Evolutionary conservation across 2,329 filamentous ascomycete genomes (phyloP).

Genomic region (Juglanconis oblonga): DNA sequence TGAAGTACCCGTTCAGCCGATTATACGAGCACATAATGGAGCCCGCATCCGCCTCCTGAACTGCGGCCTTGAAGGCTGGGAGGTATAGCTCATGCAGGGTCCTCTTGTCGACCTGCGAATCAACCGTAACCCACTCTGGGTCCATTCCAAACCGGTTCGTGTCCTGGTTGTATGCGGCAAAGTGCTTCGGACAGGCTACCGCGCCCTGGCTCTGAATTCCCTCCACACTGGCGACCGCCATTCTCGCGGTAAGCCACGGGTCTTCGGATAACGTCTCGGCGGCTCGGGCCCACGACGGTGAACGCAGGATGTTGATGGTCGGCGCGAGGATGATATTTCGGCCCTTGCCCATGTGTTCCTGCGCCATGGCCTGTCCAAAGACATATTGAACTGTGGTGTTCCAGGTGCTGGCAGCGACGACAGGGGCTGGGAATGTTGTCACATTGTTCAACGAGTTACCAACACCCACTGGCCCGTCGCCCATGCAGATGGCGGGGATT

Average conservation of each 20-base stretch:
- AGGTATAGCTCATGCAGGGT: conserved; percentile 1
- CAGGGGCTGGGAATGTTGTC: conserved; percentile 13
- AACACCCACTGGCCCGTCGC: background rate
- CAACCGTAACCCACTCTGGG: background rate
- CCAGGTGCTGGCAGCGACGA: background rate
- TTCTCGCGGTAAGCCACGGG: background rate
- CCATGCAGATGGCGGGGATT: conserved; percentile 4
- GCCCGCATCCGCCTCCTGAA: conserved; percentile 1
- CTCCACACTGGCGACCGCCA: background rate
- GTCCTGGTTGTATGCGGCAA: conserved; percentile 6
- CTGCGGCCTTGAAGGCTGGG: conserved; percentile 1
- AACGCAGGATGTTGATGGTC: conserved; percentile 7
- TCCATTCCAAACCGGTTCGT: conserved; percentile 2
- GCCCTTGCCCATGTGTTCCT: conserved; percentile 1
- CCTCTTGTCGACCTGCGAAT: background rate
- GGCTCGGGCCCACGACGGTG: background rate
- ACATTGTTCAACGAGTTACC: conserved; percentile 18
- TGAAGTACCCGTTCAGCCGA: background rate
- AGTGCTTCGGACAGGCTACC: conserved; percentile 4
- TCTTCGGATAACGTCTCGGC: conserved; percentile 3
- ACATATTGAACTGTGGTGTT: background rate
- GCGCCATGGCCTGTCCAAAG: conserved; percentile 1
- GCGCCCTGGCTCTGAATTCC: background rate
- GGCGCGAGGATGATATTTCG: conserved; percentile 4
- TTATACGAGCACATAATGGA: conserved; percentile 8